A percentile compares a stretch with the other conserved stretches of the same genome.
Evolutionary conservation across 345 rosid genomes (phyloP).

Genomic region (Eucalyptus fibrosa): DNA sequence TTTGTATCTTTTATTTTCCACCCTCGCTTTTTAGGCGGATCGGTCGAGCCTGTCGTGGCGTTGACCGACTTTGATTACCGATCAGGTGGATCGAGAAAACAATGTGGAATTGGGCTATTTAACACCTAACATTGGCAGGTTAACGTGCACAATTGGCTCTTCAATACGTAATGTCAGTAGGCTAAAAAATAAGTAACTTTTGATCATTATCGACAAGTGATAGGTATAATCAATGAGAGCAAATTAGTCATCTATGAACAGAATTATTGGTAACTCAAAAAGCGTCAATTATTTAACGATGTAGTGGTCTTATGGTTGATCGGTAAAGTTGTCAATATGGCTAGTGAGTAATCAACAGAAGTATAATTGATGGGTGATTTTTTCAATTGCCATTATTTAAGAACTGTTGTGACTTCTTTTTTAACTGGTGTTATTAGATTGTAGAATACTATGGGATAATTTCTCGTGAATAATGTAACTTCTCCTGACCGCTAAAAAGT

Average conservation of each 20-base stretch:
- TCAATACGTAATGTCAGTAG: neutral
- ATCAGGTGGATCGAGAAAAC: neutral
- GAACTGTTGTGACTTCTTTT: neutral
- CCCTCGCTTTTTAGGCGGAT: neutral
- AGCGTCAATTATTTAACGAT: accelerated
- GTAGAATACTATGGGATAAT: accelerated
- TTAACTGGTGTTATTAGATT: neutral
- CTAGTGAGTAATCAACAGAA: neutral
- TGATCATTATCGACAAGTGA: accelerated
- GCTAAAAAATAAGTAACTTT: neutral
- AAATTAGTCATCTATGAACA: neutral
- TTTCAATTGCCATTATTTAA: neutral
- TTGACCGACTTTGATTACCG: neutral
- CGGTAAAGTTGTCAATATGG: accelerated
- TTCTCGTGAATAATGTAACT: neutral
- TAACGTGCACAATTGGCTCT: neutral
- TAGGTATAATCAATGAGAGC: neutral
- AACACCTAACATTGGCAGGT: neutral
- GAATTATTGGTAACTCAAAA: neutral
- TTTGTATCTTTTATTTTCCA: no score
- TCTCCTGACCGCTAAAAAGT: accelerated
- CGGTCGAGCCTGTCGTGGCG: neutral
- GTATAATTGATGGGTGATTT: neutral
- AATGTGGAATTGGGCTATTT: neutral
- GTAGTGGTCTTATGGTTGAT: accelerated